Base-by-base conservation (phyloP, 2,329 filamentous ascomycete species). In the Neofusicoccum ribis region DNA sequence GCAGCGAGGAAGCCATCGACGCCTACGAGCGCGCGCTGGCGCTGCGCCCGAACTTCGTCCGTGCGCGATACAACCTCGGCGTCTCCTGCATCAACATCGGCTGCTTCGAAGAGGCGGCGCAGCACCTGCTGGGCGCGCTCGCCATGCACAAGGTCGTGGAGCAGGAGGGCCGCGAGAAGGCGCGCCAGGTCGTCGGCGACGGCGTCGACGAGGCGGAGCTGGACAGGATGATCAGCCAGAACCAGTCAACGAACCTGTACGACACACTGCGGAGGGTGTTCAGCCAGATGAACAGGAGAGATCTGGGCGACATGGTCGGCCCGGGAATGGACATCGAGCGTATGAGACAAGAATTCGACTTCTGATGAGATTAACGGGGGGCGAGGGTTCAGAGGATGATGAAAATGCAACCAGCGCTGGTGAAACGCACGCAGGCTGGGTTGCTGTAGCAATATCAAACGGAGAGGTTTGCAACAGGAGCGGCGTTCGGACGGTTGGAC, bases 31-130 rank as follows among this genome's bases (percentile, higher is more conserved):
- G 94, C 75, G 95, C 95, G 0, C 86, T 99, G 8, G 90, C 89
- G 49, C 86, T 97, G 67, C 91, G 93, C 65, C 92, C 94, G 63
- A 99, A 99, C 81, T 99, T 99, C 75, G 96, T 99, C 17, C 91
- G 95, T 66, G 95, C 95, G 2, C 87, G 95, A 50, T 99, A 99
- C 82, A 99, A 99, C 79, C 87, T 99, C 1, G 95, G 95, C 51
- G 95, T 98, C 9, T 92, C 88, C 66, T 98, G 95, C 78, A 98
- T 99, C 78, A 98, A 98, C 79, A 96, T 98, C 71, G 93, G 93
- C 63, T 97, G 94, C 79, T 93, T 93, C 76, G 90, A 91, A 15
- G 92, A 98, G 80, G 95, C 95, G 0, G 95, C 95, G 2, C 90
- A 92, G 67, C 95, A 99, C 79, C 86, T 99, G 65, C 86, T 99